Evolutionary conservation across 2,329 filamentous ascomycete species (phyloP).

Genomic region (Xylariaceae sp.): DNA sequence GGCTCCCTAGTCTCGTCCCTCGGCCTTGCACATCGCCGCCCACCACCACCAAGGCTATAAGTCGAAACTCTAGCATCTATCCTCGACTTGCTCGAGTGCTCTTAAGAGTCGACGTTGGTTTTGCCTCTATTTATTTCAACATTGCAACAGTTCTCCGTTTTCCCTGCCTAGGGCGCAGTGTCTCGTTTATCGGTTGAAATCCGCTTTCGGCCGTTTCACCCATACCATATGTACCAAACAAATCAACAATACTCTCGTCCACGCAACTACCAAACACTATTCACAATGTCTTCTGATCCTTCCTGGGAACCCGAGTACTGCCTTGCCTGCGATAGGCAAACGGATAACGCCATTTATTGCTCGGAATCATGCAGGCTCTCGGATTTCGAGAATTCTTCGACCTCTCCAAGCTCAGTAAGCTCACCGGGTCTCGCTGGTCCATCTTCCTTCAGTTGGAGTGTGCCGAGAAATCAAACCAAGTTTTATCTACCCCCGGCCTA

Average conservation of each 20-base stretch:
- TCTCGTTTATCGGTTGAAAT: constrained; percentile 1
- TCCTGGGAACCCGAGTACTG: constrained; percentile 90
- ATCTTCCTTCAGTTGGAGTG: constrained; percentile 56
- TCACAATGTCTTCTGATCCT: constrained; percentile 60
- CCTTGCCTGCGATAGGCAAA: constrained; percentile 91
- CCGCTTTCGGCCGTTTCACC: neutral
- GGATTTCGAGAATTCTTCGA: constrained; percentile 76
- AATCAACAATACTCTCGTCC: constrained; percentile 25
- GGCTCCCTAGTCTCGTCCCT: constrained; percentile 15
- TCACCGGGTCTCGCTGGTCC: constrained; percentile 60
- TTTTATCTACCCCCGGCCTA: constrained; percentile 77
- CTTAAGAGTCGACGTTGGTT: no score
- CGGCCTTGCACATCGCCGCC: constrained; percentile 24
- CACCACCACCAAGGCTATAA: neutral
- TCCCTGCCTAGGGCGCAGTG: neutral
- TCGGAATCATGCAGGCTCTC: constrained; percentile 88
- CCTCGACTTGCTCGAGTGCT: no score
- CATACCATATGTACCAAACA: constrained; percentile 31
- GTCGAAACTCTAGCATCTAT: neutral
- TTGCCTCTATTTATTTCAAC: constrained; percentile 1
- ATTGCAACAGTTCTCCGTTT: constrained; percentile 1
- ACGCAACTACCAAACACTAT: constrained; percentile 17
- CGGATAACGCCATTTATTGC: constrained; percentile 82
- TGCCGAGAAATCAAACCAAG: constrained; percentile 48
- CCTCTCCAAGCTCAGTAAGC: constrained; percentile 61